phyloP scores from a whole-genome alignment of 164 flowering plant species.

The Paratinospora sagittata region DNA sequence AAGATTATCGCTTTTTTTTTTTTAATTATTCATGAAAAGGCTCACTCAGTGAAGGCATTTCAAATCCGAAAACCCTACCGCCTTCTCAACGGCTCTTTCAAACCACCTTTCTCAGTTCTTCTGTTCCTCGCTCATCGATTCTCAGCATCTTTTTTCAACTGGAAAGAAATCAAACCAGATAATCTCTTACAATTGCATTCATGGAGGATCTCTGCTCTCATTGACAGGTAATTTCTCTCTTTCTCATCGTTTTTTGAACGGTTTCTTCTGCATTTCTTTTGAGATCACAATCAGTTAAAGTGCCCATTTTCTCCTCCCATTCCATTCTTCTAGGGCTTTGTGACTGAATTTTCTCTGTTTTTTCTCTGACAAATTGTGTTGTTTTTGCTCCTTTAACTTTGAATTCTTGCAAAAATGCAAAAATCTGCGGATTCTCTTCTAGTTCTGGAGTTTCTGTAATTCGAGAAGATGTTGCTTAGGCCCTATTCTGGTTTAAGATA shows the following conservation, averaged over 20 bases:
- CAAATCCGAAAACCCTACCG: slow-evolving; percentile 13
- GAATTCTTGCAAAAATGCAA: background rate
- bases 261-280: background rate
- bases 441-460: too few relatives aligned
- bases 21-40: background rate
- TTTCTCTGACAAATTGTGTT: too few relatives aligned
- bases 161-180: background rate
- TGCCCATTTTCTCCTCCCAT: too few relatives aligned
- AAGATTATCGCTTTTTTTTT: background rate
- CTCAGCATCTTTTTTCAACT: background rate
- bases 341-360: background rate
- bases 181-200: background rate
- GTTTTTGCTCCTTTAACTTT: background rate
- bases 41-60: background rate
- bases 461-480: too few relatives aligned
- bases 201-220: slow-evolving; percentile 6
- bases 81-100: slow-evolving; percentile 9
- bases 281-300: background rate
- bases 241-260: background rate
- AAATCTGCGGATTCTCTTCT: background rate
- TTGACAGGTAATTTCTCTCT: background rate
- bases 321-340: background rate
- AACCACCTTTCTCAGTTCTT: background rate
- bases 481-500: background rate
- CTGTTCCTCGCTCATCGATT: background rate